Conservation (phyloP, 2,329 filamentous ascomycete species). For the Lasiodiplodia citricola region DNA sequence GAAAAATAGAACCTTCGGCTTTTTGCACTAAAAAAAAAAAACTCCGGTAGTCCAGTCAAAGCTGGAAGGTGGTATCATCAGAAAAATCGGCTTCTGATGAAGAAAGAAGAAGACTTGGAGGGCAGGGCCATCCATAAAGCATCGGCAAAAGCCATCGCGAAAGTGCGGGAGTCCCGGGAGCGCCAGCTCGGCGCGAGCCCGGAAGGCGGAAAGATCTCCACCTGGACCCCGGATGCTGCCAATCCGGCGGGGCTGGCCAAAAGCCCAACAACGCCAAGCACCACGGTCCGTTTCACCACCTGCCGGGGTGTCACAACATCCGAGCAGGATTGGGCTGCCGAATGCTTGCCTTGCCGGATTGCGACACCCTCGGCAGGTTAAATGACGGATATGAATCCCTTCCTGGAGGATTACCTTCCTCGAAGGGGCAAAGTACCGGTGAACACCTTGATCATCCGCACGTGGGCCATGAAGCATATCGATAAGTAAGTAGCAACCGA, state of each 20-base stretch:
- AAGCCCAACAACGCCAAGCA: constrained; percentile 2
- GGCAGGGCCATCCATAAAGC: background rate
- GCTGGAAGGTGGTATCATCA: too few relatives aligned
- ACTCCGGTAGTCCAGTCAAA: too few relatives aligned
- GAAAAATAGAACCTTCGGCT: too few relatives aligned
- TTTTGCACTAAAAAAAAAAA: too few relatives aligned
- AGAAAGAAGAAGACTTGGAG: background rate
- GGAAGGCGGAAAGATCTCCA: constrained; percentile 20
- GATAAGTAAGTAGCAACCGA: background rate
- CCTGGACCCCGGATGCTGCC: constrained; percentile 5
- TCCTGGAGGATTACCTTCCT: background rate
- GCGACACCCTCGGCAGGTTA: background rate
- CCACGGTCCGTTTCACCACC: background rate
- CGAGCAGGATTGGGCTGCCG: background rate
- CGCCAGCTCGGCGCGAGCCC: background rate
- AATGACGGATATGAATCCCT: background rate
- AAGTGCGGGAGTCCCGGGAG: background rate
- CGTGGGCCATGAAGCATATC: background rate
- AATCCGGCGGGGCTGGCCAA: constrained; percentile 2
- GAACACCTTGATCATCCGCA: background rate
- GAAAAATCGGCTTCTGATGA: too few relatives aligned
- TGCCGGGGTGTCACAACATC: background rate
- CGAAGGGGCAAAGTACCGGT: background rate
- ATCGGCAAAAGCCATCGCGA: background rate
- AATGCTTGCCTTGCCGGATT: background rate